These are phyloP conservation scores for Copromyces sp. DNA, from an alignment of 495 filamentous ascomycete species.

Conservation along the genomic window DNA sequence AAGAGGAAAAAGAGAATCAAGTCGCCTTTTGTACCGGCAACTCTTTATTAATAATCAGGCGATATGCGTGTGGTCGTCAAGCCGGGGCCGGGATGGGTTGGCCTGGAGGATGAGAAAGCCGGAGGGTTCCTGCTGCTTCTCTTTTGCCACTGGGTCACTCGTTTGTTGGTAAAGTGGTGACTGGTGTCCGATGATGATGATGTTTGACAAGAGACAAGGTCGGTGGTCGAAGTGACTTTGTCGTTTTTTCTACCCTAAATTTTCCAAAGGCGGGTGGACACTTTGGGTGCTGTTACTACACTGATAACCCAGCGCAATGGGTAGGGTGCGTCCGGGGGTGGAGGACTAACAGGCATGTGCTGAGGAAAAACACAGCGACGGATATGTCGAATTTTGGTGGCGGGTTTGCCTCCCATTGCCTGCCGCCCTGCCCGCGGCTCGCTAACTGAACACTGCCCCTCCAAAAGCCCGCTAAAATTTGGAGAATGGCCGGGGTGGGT, in stretches of 20 bases:
- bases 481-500: too few relatives aligned
- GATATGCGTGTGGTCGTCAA: background rate
- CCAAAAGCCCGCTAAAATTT: background rate
- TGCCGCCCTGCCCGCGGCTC: background rate
- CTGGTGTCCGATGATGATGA: background rate
- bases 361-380: background rate
- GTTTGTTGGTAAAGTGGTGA: background rate
- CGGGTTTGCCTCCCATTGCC: background rate
- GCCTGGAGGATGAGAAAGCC: background rate
- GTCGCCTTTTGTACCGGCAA: background rate
- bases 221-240: background rate
- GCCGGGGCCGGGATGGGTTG: background rate
- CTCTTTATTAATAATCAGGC: background rate
- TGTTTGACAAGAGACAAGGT: background rate
- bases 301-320: background rate
- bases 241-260: background rate
- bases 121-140: slow-evolving; percentile 3
- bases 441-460: background rate
- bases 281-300: background rate
- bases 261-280: background rate
- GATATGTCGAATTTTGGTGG: background rate
- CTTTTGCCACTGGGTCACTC: background rate
- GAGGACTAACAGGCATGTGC: background rate
- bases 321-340: background rate
- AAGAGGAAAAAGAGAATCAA: background rate